A percentile compares a stretch with the other conserved stretches of the same genome.
Conservation (phyloP, 441 rosid species). For the Raphanus hybrid region DNA sequence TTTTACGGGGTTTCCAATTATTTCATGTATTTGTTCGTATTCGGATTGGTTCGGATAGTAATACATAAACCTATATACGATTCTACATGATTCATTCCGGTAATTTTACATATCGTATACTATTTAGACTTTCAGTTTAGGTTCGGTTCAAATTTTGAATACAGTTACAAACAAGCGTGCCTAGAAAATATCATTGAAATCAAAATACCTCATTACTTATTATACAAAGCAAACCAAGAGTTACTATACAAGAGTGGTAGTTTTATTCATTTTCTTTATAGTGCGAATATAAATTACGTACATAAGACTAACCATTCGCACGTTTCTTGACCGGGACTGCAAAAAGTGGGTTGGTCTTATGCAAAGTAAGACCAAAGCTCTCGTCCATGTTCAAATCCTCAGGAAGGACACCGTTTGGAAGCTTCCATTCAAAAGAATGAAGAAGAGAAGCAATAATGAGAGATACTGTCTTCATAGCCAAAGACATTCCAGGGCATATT, state of each 20-base stretch:
- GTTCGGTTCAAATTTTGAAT: too few species aligned
- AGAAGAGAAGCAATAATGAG: constrained; percentile 58
- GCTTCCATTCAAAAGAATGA: constrained; percentile 64
- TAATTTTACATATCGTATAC: too few species aligned
- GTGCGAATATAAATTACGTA: constrained; percentile 14
- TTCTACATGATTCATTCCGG: too few species aligned
- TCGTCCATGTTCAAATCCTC: constrained; percentile 65
- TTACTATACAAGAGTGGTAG: background rate
- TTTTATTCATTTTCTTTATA: background rate
- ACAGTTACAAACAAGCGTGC: too few species aligned
- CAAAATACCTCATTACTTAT: background rate
- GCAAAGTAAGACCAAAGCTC: constrained; percentile 66
- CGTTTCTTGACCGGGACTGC: background rate
- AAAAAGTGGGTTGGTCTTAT: constrained; percentile 33
- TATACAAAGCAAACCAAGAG: background rate
- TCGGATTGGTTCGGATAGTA: too few species aligned
- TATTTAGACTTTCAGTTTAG: too few species aligned
- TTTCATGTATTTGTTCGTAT: too few species aligned
- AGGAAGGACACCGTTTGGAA: constrained; percentile 30
- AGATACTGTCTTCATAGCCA: constrained; percentile 55
- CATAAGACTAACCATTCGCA: background rate
- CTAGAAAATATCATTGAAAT: too few species aligned
- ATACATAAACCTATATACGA: too few species aligned
- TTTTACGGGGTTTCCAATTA: too few species aligned
- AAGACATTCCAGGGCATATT: constrained; percentile 63